Base-by-base conservation (phyloP, 805 yeast genomes). In the Ogataea trehaloabstinens region DNA sequence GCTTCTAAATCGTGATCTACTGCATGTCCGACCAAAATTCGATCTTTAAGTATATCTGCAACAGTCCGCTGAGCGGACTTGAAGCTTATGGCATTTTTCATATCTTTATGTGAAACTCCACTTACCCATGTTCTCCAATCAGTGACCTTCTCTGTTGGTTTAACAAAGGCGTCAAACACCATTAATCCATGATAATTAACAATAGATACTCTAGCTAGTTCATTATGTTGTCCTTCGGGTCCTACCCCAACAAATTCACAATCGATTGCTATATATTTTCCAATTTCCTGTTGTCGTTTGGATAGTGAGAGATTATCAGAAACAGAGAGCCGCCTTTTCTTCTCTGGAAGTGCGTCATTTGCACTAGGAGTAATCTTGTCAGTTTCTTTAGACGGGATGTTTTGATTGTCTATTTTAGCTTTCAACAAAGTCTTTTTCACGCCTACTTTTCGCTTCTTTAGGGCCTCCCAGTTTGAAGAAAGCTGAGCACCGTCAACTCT, bases 161-260 rank as follows among this genome's bases (percentile, higher is more conserved):
- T 70, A 4, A 90, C 96, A 64, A 71, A 90, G 27, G 72, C 66
- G 60, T 90, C 97, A 44, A 82, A 68, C 0, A 90, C 55, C 0
- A 77, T 70, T 46, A 76, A 75, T 0, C 97, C 96, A 53, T 76
- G 82, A 57, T 71, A 87, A 56, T 90, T 88, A 3, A 90, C 96
- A 10, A 90, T 66, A 0, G 96, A 87, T 0, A 89, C 93, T 49
- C 97, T 71, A 0, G 95, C 97, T 12, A 90, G 66, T 1, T 81
- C 91, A 4, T 88, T 79, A 32, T 71, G 77, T 7, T 57, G 42
- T 5, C 95, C 95, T 7, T 79, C 81, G 4, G 74, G 76, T 0
- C 96, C 96, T 2, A 85, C 82, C 8, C 96, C 96, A 2, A 90
- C 97, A 68, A 90, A 89, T 53, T 90, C 98, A 66, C 97, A 89